Evolutionary conservation across 257 asterid species (phyloP).

Genomic region (Coffea eugenioides): DNA sequence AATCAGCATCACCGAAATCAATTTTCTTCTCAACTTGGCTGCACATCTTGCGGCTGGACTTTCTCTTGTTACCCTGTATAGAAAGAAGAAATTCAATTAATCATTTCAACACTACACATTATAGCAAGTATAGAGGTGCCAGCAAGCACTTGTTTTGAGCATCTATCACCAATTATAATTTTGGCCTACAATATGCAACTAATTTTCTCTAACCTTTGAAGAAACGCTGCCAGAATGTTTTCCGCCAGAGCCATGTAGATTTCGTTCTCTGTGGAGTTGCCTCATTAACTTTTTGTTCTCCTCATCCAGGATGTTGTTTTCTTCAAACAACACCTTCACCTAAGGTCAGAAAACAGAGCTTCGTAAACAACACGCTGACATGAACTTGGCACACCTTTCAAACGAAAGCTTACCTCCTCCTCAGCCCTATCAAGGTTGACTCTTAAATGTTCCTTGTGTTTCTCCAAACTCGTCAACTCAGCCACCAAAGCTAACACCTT

Average conservation of each 20-base stretch:
- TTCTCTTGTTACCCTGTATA: slow-evolving; percentile 67
- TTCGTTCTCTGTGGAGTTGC: slow-evolving; percentile 51
- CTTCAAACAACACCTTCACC: slow-evolving; percentile 62
- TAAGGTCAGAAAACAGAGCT: slow-evolving; percentile 25
- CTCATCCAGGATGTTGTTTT: slow-evolving; percentile 51
- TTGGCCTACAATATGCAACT: not conserved
- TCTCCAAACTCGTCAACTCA: slow-evolving; percentile 50
- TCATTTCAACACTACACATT: not conserved
- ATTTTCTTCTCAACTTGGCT: slow-evolving; percentile 57
- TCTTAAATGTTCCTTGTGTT: slow-evolving; percentile 66
- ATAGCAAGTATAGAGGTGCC: not conserved
- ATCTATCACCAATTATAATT: not conserved
- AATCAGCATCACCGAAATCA: slow-evolving; percentile 48
- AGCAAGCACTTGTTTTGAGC: not conserved
- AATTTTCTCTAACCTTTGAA: slow-evolving; percentile 47
- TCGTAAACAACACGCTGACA: not conserved
- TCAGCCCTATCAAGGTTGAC: slow-evolving; percentile 78
- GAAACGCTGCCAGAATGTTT: slow-evolving; percentile 45
- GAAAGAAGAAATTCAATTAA: slow-evolving; percentile 7
- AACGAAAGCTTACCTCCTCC: slow-evolving; percentile 60
- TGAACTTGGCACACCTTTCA: not conserved
- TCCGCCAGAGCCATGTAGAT: slow-evolving; percentile 48
- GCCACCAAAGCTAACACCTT: slow-evolving; percentile 65
- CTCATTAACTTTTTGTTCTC: slow-evolving; percentile 59
- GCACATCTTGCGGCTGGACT: slow-evolving; percentile 58